These are phyloP conservation scores for Plantago ovata DNA, from an alignment of 257 asterid genomes.

Conservation along the genomic window DNA sequence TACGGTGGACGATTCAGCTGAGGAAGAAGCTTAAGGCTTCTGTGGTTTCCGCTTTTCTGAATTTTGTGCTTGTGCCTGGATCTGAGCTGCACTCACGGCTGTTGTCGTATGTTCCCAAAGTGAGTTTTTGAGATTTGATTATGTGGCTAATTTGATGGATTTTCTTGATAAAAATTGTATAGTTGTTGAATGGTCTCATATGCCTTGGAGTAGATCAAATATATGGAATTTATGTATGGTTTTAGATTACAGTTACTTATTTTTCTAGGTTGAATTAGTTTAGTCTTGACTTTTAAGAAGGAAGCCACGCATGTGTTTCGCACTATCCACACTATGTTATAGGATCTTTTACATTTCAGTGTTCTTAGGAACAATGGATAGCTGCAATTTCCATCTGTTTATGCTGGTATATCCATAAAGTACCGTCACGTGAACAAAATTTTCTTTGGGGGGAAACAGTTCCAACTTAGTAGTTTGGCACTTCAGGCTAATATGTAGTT, in stretches of 20 bases:
- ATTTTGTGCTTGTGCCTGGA: constrained; percentile 54
- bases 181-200: neutral
- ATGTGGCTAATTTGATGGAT: neutral
- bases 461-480: too few relatives aligned
- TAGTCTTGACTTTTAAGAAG: too few relatives aligned
- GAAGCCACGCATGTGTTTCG: too few relatives aligned
- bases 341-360: too few relatives aligned
- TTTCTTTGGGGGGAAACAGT: too few relatives aligned
- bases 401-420: too few relatives aligned
- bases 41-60: constrained; percentile 55
- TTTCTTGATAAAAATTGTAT: neutral
- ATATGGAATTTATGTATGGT: neutral
- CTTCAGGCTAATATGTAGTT: too few relatives aligned
- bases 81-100: constrained; percentile 63
- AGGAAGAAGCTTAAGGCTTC: constrained; percentile 68
- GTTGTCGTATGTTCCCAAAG: constrained; percentile 65
- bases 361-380: too few relatives aligned
- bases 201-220: neutral
- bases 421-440: too few relatives aligned
- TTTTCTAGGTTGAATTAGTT: neutral
- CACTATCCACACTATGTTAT: too few relatives aligned
- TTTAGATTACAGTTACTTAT: neutral
- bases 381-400: too few relatives aligned
- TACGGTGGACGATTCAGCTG: constrained; percentile 64
- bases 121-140: constrained; percentile 16